Evolutionary conservation across 768 basidiomycete genomes (phyloP), one percentile per base, ranked within the genome.

Genomic region (Lyophyllum semitale): DNA sequence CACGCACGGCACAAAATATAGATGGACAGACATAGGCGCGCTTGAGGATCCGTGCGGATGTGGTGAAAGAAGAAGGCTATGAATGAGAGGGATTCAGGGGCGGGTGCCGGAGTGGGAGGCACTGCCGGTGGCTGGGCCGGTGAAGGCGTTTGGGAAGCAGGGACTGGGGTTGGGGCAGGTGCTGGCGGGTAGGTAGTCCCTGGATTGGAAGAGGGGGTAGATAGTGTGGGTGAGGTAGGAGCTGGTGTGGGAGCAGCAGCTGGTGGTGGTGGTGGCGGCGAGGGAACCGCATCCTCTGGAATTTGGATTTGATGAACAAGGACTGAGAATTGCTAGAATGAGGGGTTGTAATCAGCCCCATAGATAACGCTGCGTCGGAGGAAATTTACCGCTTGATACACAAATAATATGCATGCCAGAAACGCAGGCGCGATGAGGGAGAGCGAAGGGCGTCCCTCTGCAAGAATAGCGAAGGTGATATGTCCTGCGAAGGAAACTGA

Each of bases 401-500:
- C 77, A 66, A 95, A 88, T 22, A 93, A 71, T 5, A 91, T 75
- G 52, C 89, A 89, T 11, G 91, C 87, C 23, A 95, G 64, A 63
- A 94, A 95, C 0, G 92, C 91, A 1, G 94, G 93, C 0, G 89
- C 88, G 37, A 95, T 78, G 23, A 95, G 77, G 1, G 92, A 87
- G 22, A 96, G 69, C 1, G 92, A 93, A 1, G 92, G 83, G 27
- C 86, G 75, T 40, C 93, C 93, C 57, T 95, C 89, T 2, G 90
- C 85, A 33, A 95, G 73, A 53, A 95, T 88, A 4, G 91, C 92
- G 54, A 96, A 88, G 0, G 93, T 95, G 51, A 95, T 85, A 63
- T 95, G 92, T 0, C 89, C 89, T 18, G 91, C 90, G 66, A 96
- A 95, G 0, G 90, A 85, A 40, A 93, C 85, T 0, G 89, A 83